These are phyloP conservation scores for Eleusine coracana DNA, from an alignment of 176 grass and related monocot genomes.

Conservation along the genomic window DNA sequence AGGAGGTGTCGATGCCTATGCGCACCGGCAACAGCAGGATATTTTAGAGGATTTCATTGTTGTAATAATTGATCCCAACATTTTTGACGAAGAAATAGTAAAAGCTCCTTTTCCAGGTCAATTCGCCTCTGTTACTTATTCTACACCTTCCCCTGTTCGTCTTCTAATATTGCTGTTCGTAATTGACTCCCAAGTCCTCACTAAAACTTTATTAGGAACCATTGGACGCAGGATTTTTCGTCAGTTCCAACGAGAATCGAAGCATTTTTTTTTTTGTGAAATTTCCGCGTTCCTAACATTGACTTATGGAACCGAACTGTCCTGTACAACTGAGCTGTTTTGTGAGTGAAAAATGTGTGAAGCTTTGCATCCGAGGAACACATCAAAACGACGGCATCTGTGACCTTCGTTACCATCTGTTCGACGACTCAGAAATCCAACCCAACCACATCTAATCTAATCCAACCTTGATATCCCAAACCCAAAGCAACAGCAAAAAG, in stretches of 20 bases:
- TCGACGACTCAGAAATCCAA: conserved; percentile 31
- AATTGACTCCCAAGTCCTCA: not conserved
- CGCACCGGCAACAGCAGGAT: conserved; percentile 21
- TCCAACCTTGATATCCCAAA: not conserved
- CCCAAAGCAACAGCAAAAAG: conserved; percentile 49
- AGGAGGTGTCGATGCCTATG: not conserved
- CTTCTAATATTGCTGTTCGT: not conserved
- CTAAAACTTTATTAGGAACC: not conserved
- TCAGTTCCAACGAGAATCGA: too few relatives aligned
- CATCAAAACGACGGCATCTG: not conserved
- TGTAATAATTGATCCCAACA: not conserved
- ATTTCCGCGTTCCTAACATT: not conserved
- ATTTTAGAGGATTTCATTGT: not conserved
- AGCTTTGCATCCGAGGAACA: not conserved
- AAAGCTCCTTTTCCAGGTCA: not conserved
- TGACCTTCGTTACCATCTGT: not conserved
- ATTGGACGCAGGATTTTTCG: not conserved
- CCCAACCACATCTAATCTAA: not conserved
- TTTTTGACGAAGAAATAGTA: conserved; percentile 2
- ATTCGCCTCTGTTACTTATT: not conserved
- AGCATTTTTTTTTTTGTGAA: not conserved
- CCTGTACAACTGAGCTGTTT: not conserved
- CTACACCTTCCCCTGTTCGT: not conserved
- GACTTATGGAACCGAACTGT: not conserved
- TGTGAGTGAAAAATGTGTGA: not conserved